Evolutionary conservation across 129 eudicot species (phyloP), one percentile per base, ranked within the genome.

Genomic region (Smallanthus sonchifolius): DNA sequence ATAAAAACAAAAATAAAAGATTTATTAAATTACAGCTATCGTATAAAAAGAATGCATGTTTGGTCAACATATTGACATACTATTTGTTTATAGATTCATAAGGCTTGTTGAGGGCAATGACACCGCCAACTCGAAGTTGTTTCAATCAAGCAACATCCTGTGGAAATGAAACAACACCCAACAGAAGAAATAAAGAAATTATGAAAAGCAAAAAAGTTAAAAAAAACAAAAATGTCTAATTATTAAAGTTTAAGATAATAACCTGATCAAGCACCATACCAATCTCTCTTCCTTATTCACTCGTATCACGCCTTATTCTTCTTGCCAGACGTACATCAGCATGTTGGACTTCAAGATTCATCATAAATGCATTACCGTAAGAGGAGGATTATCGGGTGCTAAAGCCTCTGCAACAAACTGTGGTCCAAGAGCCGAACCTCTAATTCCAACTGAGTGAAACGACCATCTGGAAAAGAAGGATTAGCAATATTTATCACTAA

Each of bases 321-420:
- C 97, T 86, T 2, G 95, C 97, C 70, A 91, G 75, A 45, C 92
- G 92, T 63, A 86, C 92, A 84, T 91, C 96, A 86, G 97, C 86
- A 91, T 88, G 14, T 28, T 30, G n/a, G 7, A 11, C 16, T 57
- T 37, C 64, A 57, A 24, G 64, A 2, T 3, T 56, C 35, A 65
- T 60, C 52, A 47, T 6, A 48, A 62, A 39, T 20, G 16, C 15
- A 51, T 51, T 83, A 90, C 97, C 97, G 90, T 94, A 35, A 94
- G 98, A 75, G 96, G 97, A 67, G 98, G 98, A 80, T 94, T 94
- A 84, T 94, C 98, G 34, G 98, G 97, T 84, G 98, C 97, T 84
- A 94, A 72, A 65, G 98, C 98, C 87, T 94, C 97, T 10, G 98
- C 98, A 75, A 94, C 97, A 85, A 94, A 94, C 78, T 94, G 98